Base-by-base conservation (phyloP, 305 asterid species). In the Petunia hybrid region DNA sequence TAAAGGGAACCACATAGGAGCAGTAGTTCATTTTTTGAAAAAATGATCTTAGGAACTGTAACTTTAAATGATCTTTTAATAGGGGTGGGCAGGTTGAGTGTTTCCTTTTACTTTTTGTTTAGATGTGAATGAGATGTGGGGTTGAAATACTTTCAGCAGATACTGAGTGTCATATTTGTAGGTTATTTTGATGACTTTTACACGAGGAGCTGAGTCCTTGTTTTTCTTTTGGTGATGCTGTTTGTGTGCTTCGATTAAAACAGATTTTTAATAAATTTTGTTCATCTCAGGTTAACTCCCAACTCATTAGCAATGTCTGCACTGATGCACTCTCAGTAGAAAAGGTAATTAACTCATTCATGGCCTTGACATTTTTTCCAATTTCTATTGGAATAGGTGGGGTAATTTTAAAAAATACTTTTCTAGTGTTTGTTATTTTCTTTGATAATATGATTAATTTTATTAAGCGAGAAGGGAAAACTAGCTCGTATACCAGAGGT, bases 301-400 rank as follows among this genome's bases (percentile, higher is more conserved):
- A 96, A 92, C 95, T 96, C 67, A 96, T 96, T 78, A 96, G 99
- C 91, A 96, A 96, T 89, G 93, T 96, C 48, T 96, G 99, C 85
- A 96, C 97, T 35, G 99, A 95, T 85, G 98, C 99, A 51, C 95
- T 95, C 76, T 95, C 99, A 13, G 98, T 98, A 55, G 98, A 95
- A 89, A 95, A 95, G 97, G 99, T 94, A 84, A 76, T 45, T 73
- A n/a, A 53, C 5, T 53, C 57, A 10, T 53, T 73, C 62, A 73
- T 2, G 63, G 35, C 51, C 61, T 73, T 73, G 7, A 73, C 14
- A 14, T 36, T 63, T 73, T 45, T 6, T 36, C 46, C 78, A 73
- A 73, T 36, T 31, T 51, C 45, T 73, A 51, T 0, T 73, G 78
- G 14, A 46, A 13, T 36, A 35, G 1, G 46, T 36, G 13, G 62